Percentiles rank a stretch among this genome's conserved stretches.
Conservation (phyloP, 2,329 filamentous ascomycete genomes). For the Plectosphaerella plurivora region DNA sequence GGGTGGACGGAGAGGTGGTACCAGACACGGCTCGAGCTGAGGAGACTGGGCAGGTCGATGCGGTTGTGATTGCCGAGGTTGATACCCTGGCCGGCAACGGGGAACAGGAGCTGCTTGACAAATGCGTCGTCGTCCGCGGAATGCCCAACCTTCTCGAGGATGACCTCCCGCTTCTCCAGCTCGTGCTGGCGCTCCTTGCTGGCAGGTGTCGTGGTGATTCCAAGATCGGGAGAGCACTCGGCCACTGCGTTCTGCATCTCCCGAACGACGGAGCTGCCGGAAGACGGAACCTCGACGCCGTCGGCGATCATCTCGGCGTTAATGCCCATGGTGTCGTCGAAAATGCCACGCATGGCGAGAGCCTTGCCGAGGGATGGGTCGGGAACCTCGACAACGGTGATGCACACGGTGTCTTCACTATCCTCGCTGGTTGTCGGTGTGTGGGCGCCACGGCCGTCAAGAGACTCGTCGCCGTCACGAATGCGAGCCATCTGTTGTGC, state of each 20-base stretch:
- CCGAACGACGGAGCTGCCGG: conserved; percentile 76
- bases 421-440: conserved; percentile 69
- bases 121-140: conserved; percentile 81
- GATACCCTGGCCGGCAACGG: conserved; percentile 72
- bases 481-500: conserved; percentile 66
- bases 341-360: conserved; percentile 81
- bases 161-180: conserved; percentile 74
- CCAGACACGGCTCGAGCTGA: conserved; percentile 88
- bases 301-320: conserved; percentile 97
- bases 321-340: conserved; percentile 89
- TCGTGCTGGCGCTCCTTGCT: conserved; percentile 72
- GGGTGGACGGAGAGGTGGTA: conserved; percentile 91
- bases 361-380: conserved; percentile 79
- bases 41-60: conserved; percentile 68
- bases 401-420: conserved; percentile 76
- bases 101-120: conserved; percentile 75
- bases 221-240: conserved; percentile 74
- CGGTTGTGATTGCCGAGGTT: conserved; percentile 73
- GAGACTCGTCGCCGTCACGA: conserved; percentile 62
- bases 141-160: conserved; percentile 82
- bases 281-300: conserved; percentile 69
- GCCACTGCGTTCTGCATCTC: conserved; percentile 83
- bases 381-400: conserved; percentile 85
- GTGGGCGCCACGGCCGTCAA: conserved; percentile 55
- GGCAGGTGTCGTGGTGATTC: conserved; percentile 63